A percentile compares a stretch with the other conserved stretches of the same genome.
These are phyloP conservation scores for Aureoboletus auriporus DNA, from an alignment of 768 basidiomycete genomes.

Conservation along the genomic window DNA sequence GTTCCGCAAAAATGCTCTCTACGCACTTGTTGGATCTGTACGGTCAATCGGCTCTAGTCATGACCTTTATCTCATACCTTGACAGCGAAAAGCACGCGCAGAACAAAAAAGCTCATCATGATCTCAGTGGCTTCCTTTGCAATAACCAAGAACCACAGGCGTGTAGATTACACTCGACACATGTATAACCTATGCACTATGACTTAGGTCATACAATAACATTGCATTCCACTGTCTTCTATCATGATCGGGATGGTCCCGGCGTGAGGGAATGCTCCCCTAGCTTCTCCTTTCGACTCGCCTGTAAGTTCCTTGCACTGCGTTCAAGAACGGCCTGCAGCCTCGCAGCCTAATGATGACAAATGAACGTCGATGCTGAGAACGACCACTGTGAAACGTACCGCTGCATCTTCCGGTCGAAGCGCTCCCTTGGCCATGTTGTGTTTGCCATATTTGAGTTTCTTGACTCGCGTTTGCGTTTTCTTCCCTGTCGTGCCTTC, in stretches of 20 bases:
- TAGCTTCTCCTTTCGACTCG: slow-evolving; percentile 23
- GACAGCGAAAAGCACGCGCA: slow-evolving; percentile 61
- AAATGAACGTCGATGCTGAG: neutral
- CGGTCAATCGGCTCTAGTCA: slow-evolving; percentile 23
- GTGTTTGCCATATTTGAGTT: slow-evolving; percentile 65
- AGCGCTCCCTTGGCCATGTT: slow-evolving; percentile 88
- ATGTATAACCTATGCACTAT: slow-evolving; percentile 23
- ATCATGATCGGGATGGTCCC: slow-evolving; percentile 9
- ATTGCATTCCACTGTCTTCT: slow-evolving; percentile 4
- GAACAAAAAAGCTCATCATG: slow-evolving; percentile 53
- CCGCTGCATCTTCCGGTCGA: slow-evolving; percentile 79
- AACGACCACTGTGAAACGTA: slow-evolving; percentile 32
- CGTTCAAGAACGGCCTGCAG: slow-evolving; percentile 62
- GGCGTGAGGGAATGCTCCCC: slow-evolving; percentile 19
- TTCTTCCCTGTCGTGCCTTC: slow-evolving; percentile 27
- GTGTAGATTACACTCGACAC: slow-evolving; percentile 10
- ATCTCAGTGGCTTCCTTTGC: slow-evolving; percentile 4
- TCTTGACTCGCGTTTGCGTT: slow-evolving; percentile 43
- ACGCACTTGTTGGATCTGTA: slow-evolving; percentile 73
- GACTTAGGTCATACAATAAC: slow-evolving; percentile 13
- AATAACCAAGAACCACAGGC: slow-evolving; percentile 3
- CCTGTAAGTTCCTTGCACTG: slow-evolving; percentile 29
- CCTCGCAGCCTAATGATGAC: slow-evolving; percentile 54
- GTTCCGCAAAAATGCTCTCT: slow-evolving; percentile 83
- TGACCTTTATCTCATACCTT: neutral